A percentile compares a stretch with the other conserved stretches of the same genome.
Evolutionary conservation across 805 yeast species (phyloP).

Genomic region (Myxozyma vanderwaltii): DNA sequence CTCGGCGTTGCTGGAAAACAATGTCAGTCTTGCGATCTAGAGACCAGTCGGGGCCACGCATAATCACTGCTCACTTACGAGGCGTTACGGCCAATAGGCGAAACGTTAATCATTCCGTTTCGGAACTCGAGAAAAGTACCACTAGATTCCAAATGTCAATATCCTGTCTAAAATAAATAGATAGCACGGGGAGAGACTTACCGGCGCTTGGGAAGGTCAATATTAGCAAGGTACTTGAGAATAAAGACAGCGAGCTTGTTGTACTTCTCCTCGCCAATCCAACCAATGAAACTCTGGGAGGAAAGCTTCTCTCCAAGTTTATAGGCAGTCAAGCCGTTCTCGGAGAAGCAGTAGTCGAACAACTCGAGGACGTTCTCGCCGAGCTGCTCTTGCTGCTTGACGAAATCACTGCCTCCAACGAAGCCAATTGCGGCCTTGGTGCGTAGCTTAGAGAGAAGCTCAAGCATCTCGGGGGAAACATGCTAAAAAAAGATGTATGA

Average conservation of each 20-base stretch:
- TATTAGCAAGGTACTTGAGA: slow-evolving; percentile 76
- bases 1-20: slow-evolving; percentile 59
- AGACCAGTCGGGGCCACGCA: too few species aligned
- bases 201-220: slow-evolving; percentile 94
- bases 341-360: slow-evolving; percentile 95
- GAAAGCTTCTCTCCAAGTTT: slow-evolving; percentile 85
- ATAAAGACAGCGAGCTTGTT: slow-evolving; percentile 84
- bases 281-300: slow-evolving; percentile 88
- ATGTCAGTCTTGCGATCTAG: too few species aligned
- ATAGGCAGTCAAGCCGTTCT: slow-evolving; percentile 98
- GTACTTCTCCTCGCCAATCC: slow-evolving; percentile 96
- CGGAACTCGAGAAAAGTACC: slow-evolving; percentile 99
- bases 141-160: slow-evolving; percentile 36
- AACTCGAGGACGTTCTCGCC: slow-evolving; percentile 70
- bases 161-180: neutral
- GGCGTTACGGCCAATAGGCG: slow-evolving; percentile 98
- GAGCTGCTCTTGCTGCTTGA: slow-evolving; percentile 94
- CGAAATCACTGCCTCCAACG: slow-evolving; percentile 95
- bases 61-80: slow-evolving; percentile 44
- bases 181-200: neutral
- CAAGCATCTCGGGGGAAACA: slow-evolving; percentile 61
- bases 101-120: slow-evolving; percentile 98
- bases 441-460: slow-evolving; percentile 71
- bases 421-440: slow-evolving; percentile 93
- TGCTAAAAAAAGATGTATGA: slow-evolving; percentile 2